Evolutionary conservation across 306 rosid genomes (phyloP), one percentile per base, ranked within the genome.

Genomic region (Fagus sylvatica): DNA sequence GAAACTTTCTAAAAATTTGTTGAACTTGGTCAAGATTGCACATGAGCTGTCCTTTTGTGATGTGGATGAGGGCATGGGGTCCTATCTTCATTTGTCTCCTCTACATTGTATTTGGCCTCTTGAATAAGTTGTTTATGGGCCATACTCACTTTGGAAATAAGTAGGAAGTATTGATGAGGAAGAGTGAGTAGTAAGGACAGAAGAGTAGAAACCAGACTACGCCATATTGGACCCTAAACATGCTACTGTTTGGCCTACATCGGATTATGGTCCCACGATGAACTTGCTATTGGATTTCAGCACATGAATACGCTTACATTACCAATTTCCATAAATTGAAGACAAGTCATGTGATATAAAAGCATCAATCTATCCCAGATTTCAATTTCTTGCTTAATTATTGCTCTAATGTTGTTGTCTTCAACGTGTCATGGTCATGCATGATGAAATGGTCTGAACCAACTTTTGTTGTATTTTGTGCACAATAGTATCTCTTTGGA

Each of bases 281-380:
- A 76, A 56, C 66, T 55, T 76, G 60, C 74, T 53, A 6, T 68
- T 33, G 33, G 75, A 60, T 71, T 85, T 76, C 2, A 12, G 83
- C 88, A 84, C 84, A 84, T 85, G 91, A 80, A 77, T 66, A 51
- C 53, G 74, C 81, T 59, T 60, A 81, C 77, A 80, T 82, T 79
- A 82, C 53, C 51, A 65, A 19, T 79, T 71, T 77, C 70, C 72
- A 72, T 76, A 7, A 28, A 17, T 78, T 73, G 81, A 76, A 82
- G 84, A 86, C 90, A 89, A 64, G 62, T 67, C 94, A 89, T 89
- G 94, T 85, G 91, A 82, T 36, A 79, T 77, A 60, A 65, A 53
- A 73, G 62, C 64, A 57, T 67, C 87, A 80, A 65, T 76, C 57
- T 48, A 73, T 81, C 77, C 7, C 36, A 32, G 12, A 79, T 72